These are phyloP conservation scores for Beauveria australis DNA, from an alignment of 2,329 filamentous ascomycete species.

Conservation along the genomic window DNA sequence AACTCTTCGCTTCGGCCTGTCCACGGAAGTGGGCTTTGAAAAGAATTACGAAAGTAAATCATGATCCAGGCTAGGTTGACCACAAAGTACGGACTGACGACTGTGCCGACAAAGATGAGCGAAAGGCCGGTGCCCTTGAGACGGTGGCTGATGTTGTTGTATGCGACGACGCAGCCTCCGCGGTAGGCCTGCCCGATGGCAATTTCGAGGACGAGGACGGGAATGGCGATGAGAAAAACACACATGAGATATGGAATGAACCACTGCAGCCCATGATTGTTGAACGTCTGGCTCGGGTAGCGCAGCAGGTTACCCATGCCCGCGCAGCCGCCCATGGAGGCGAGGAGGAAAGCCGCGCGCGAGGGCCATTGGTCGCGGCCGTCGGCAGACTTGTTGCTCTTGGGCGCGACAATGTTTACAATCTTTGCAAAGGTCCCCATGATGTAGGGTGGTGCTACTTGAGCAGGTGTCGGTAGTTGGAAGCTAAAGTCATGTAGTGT, in stretches of 20 bases:
- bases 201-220: slow-evolving; percentile 47
- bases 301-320: slow-evolving; percentile 51
- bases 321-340: slow-evolving; percentile 50
- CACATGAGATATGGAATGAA: slow-evolving; percentile 50
- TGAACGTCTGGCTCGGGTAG: slow-evolving; percentile 51
- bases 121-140: slow-evolving; percentile 47
- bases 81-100: slow-evolving; percentile 50
- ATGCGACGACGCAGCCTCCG: slow-evolving; percentile 46
- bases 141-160: slow-evolving; percentile 42
- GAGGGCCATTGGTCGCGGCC: slow-evolving; percentile 48
- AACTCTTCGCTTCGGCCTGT: slow-evolving; percentile 41
- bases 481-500: neutral
- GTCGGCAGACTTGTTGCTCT: slow-evolving; percentile 28
- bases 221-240: slow-evolving; percentile 48
- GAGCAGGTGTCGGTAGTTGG: neutral
- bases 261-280: slow-evolving; percentile 53
- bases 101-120: slow-evolving; percentile 42
- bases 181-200: slow-evolving; percentile 63
- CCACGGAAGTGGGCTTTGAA: slow-evolving; percentile 48
- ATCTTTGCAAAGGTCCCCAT: slow-evolving; percentile 22
- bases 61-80: slow-evolving; percentile 52
- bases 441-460: neutral
- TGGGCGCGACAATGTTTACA: slow-evolving; percentile 26
- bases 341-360: slow-evolving; percentile 45
- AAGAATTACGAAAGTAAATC: slow-evolving; percentile 49